phyloP scores from a whole-genome alignment of 768 basidiomycete species.

The Mycena haematopus region DNA sequence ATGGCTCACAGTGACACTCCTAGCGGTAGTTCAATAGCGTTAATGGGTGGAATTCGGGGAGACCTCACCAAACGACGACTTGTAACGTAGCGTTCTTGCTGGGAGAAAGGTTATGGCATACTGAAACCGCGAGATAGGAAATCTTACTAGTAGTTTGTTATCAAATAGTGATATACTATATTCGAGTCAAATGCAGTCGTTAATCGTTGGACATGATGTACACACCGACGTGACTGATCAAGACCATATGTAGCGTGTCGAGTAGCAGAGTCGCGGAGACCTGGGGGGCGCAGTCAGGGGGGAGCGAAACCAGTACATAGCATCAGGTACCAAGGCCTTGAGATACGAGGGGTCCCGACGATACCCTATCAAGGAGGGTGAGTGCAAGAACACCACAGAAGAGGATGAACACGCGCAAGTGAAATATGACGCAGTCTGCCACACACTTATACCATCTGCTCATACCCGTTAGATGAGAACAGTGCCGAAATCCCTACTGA shows the following conservation, averaged over 20 bases:
- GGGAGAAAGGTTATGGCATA: not conserved
- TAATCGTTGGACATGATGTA: not conserved
- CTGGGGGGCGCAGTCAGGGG: conserved; percentile 28
- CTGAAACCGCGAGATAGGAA: not conserved
- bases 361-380: conserved; percentile 37
- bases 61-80: conserved; percentile 24
- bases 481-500: no score
- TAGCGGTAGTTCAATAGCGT: conserved; percentile 17
- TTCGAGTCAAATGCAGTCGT: conserved; percentile 2
- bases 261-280: conserved; percentile 48
- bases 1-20: conserved; percentile 49
- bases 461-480: no score
- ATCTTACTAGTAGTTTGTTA: conserved; percentile 47
- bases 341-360: conserved; percentile 48
- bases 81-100: conserved; percentile 14
- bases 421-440: conserved; percentile 58
- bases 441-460: conserved; percentile 41
- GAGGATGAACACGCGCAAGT: conserved; percentile 34
- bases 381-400: not conserved
- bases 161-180: conserved; percentile 56
- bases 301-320: not conserved
- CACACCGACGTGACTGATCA: conserved; percentile 53
- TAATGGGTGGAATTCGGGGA: no score
- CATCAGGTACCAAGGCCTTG: conserved; percentile 42
- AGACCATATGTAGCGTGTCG: conserved; percentile 54